Evolutionary conservation across 345 rosid genomes (phyloP), one percentile per base, ranked within the genome.

Genomic region (Aethionema arabicum): DNA sequence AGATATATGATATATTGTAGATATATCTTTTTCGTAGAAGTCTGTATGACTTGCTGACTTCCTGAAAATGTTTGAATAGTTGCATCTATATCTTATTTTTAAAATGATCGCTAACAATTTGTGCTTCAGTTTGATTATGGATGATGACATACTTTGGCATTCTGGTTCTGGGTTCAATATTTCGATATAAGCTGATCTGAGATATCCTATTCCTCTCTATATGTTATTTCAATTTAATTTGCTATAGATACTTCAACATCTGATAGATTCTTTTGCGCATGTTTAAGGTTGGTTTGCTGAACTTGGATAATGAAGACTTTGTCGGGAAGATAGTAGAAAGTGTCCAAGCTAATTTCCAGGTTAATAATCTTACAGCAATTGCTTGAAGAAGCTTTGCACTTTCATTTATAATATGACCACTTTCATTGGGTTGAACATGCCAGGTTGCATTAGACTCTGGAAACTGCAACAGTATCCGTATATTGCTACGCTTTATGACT

Each of bases 281-380:
- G 53, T 61, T 45, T 41, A 63, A 95, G 97, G 77, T 87, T 77
- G 97, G 95, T 43, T 74, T 95, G 69, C 48, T 95, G 80, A 90
- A 95, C 82, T 76, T 88, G 88, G 99, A 90, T 65, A 81, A 95
- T 48, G 99, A 95, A 76, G 96, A 87, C n/a, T 88, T 83, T 21
- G 96, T 81, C 29, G 52, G 43, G 67, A 76, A 70, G 56, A 7
- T 88, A 32, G 79, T 88, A 63, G 90, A 82, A 63, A 78, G 31
- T 36, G 72, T 76, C 59, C 93, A 86, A 59, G 57, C 67, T 59
- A 63, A 75, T 68, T 84, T 95, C 65, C 99, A 95, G 91, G 96
- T 87, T 68, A 75, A 70, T 33, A 7, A 59, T 52, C 7, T 59
- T 43, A 37, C 40, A 47, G 45, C 32, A 29, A 38, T 31, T 52